Evolutionary conservation across 208 protist genomes (phyloP), one percentile per base, ranked within the genome.

Genomic region (Trypanosoma cruzi): DNA sequence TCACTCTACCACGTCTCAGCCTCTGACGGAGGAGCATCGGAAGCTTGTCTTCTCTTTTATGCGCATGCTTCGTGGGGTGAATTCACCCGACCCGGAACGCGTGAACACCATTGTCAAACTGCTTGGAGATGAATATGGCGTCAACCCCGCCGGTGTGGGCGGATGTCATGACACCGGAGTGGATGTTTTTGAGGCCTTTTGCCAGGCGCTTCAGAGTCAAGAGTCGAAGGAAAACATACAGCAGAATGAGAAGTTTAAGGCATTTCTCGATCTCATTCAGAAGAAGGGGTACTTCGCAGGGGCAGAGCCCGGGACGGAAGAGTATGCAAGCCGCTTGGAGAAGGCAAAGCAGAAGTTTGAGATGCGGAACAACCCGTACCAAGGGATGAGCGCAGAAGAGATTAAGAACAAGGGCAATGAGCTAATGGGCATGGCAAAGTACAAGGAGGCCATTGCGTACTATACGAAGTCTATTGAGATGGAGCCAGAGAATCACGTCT

Each of bases 381-480:
- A 92, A 48, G 90, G 91, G 29, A 82, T 97, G 64, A 90, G 84
- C 0, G 89, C 94, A 14, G 92, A 97, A 68, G 84, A 98, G 75
- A 90, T 96, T 55, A 98, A 98, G 77, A 89, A 84, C 70, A 96
- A 97, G 67, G 94, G 94, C 57, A 98, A 98, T 68, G 90, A 96
- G 53, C 58, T 96, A 31, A 96, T 98, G 88, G 71, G 78, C 48
- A 76, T 93, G 80, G 80, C 83, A 48, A 96, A 98, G 81, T 96
- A 97, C 82, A 94, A 97, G 81, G 88, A 96, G 68, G 94, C 94
- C 36, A 91, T 98, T 64, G 89, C 84, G 14, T 96, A 83, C 79
- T 98, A 98, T 82, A 95, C 84, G 68, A 97, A 97, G 81, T 89
- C 94, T 8, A 97, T 98, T 68, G 94, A 98, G 73, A 68, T 96